Conservation (phyloP, 805 yeast species). For the Citeromyces matritensis region DNA sequence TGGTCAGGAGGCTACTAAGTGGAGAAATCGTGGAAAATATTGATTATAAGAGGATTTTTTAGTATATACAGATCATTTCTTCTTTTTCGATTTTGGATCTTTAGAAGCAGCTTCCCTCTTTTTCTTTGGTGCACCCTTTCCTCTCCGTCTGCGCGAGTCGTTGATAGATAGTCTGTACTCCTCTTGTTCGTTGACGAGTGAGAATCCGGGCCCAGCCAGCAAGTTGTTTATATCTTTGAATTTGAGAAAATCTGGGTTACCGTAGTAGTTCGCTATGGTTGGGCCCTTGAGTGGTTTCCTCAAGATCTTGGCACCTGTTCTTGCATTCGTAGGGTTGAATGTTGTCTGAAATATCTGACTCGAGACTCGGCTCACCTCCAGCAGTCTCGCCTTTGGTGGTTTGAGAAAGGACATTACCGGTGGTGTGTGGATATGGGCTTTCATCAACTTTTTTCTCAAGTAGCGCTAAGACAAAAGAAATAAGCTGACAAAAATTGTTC, state of each 20-base stretch:
- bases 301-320: conserved; percentile 65
- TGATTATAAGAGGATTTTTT: conserved; percentile 16
- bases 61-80: conserved; percentile 1
- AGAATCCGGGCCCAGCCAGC: conserved; percentile 27
- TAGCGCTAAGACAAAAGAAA: neutral
- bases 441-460: neutral
- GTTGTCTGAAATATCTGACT: conserved; percentile 56
- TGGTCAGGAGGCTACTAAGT: conserved; percentile 8
- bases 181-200: conserved; percentile 54
- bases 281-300: conserved; percentile 61
- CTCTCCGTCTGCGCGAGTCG: conserved; percentile 62
- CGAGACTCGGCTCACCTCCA: conserved; percentile 41
- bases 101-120: conserved; percentile 29
- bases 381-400: conserved; percentile 30
- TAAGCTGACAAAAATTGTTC: no score
- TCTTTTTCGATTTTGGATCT: conserved; percentile 21
- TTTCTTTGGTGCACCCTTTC: conserved; percentile 80
- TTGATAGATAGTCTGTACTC: conserved; percentile 53
- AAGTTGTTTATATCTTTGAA: conserved; percentile 42
- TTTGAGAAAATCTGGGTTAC: conserved; percentile 54
- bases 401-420: conserved; percentile 5
- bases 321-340: conserved; percentile 47
- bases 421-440: neutral
- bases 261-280: conserved; percentile 55
- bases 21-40: conserved; percentile 14